Evolutionary conservation across 192 early-diverging fungal species (phyloP), one percentile per base, ranked within the genome.

Genomic region (Dimargaris xerosporica): DNA sequence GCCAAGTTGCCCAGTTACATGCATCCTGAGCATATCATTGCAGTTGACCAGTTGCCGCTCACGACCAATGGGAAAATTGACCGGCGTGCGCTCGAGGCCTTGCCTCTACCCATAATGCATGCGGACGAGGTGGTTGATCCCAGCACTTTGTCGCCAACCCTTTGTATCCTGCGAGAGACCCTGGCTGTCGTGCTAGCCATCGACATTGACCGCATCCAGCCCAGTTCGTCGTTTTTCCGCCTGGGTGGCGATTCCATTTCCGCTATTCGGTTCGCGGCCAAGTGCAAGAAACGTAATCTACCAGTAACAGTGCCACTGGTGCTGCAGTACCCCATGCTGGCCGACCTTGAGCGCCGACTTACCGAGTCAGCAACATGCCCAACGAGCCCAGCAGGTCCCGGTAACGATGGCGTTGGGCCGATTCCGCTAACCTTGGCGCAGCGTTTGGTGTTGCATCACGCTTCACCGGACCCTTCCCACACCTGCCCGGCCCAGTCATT

Each of bases 171-270:
- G 5, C 5, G 25, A 0, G 43, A 60, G 5, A 21, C 26, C 21
- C 15, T 60, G 31, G 42, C 41, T 13, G 17, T 5, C 0, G 26
- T 28, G 7, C 42, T 60, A n/a, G 3, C 11, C 39, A 9, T 60
- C 1, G 28, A 26, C 39, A 0, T 16, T 17, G 11, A 13, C 19
- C 7, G 13, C 6, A 26, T 60, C 16, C 21, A 41, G 0, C 25
- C 31, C 21, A 17, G n/a, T 0, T 30, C 25, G 1, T 60, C 58
- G 0, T 60, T 60, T n/a, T 43, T 60, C 39, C 58, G 42, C 5
- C 41, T 44, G 9, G 58, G 58, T 13, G 58, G 58, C 19, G 58
- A 60, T 34, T 60, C 58, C 17, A 60, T 60, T 11, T 41, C 58
- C 0, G 58, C 58, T n/a, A 60, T 60, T n/a, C 58, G 58, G 21